phyloP scores from a whole-genome alignment of 1,284 basidiomycete genomes.

The Quambalaria eucalypti region DNA sequence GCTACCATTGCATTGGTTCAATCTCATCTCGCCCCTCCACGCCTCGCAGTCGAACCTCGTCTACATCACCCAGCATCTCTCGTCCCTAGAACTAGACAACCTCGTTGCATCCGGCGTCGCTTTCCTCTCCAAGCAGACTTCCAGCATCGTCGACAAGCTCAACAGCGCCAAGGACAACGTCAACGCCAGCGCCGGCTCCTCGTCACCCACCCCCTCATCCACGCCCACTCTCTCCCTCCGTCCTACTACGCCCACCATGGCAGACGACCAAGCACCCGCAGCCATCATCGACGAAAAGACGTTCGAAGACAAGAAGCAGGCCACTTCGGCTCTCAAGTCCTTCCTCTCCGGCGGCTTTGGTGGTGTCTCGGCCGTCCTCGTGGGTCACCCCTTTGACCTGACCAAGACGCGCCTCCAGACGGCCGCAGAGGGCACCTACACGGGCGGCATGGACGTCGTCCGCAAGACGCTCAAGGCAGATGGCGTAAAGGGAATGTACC shows the following conservation, averaged over 20 bases:
- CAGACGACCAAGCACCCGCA: constrained; percentile 6
- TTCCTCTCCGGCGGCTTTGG: constrained; percentile 69
- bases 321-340: constrained; percentile 41
- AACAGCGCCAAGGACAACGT: too few relatives aligned
- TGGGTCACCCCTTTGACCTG: constrained; percentile 94
- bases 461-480: constrained; percentile 79
- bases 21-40: neutral
- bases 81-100: neutral
- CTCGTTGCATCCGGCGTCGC: too few relatives aligned
- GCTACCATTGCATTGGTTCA: neutral
- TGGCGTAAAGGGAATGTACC: constrained; percentile 81
- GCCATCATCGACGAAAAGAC: constrained; percentile 9
- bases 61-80: neutral
- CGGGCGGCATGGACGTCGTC: constrained; percentile 85
- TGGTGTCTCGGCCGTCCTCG: constrained; percentile 73
- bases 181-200: too few relatives aligned
- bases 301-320: constrained; percentile 27
- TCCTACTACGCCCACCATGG: neutral
- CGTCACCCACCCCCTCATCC: neutral
- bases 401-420: constrained; percentile 91
- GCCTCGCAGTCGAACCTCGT: neutral
- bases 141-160: too few relatives aligned
- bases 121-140: too few relatives aligned
- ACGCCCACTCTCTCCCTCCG: neutral
- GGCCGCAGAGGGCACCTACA: constrained; percentile 79